Base-by-base conservation (phyloP, 805 yeast genomes). In the Saccharomycopsis selenospora region DNA sequence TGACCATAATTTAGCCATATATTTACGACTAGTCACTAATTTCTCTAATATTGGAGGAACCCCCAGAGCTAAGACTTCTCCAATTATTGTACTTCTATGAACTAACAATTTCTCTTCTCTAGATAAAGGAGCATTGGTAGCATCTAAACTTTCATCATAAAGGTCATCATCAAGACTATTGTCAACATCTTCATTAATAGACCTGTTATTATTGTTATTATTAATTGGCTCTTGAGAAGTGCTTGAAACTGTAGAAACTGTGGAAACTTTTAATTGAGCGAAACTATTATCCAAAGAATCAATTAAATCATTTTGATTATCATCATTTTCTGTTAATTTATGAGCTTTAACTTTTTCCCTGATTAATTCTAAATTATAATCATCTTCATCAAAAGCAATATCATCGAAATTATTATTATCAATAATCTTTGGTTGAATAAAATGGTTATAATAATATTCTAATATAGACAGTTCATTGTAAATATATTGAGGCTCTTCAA, bases 51-150 rank as follows among this genome's bases (percentile, higher is more conserved):
- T 44, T 13, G 17, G 17, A n/a, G 43, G 40, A 7, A 30, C 29
- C 26, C 47, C 55, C 4, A 43, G 33, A 3, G 49, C 24, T 18
- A 46, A 49, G 10, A 52, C 44, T 17, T 52, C 55, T 11, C 48
- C 55, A 20, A 52, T 52, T 30, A 47, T 44, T 17, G 20, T 41
- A 23, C 55, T 36, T 29, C 55, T 24, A 3, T 48, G 23, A 14
- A 52, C 29, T 4, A 36, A n/a, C 1, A 36, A 20, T 26, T 48
- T 46, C 14, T 51, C 55, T 24, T 43, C 42, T 20, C 27, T 26
- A 3, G 24, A 4, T 20, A 43, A 43, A 4, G 5, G 11, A 10
- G 28, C 11, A 6, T 20, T 4, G 20, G 18, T 14, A 7, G 38
- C 10, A 33, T 33, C 29, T 8, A 27, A 8, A 11, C 29, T 27